Evolutionary conservation across 2,329 filamentous ascomycete species (phyloP).

Genomic region (Sarocladiaceae sp.): DNA sequence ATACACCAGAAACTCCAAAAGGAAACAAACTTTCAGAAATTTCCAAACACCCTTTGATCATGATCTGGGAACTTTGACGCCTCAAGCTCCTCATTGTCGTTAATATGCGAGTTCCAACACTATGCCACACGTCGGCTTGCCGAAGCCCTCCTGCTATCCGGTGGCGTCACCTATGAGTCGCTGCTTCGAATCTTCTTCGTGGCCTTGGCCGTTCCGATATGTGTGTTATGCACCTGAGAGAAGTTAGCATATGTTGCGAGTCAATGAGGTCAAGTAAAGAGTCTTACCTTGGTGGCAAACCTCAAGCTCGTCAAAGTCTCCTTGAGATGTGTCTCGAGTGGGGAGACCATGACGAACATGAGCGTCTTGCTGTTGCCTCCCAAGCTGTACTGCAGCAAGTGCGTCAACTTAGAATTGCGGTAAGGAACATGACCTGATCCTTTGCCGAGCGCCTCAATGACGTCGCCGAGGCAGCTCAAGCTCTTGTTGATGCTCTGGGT

Average conservation of each 20-base stretch:
- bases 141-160: neutral
- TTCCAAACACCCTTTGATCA: slow-evolving; percentile 9
- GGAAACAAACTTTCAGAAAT: neutral
- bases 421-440: slow-evolving; percentile 86
- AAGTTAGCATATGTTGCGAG: slow-evolving; percentile 10
- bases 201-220: slow-evolving; percentile 84
- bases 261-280: neutral
- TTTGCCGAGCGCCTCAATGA: slow-evolving; percentile 87
- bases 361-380: slow-evolving; percentile 96
- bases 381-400: slow-evolving; percentile 88
- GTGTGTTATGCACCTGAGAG: slow-evolving; percentile 73
- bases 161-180: slow-evolving; percentile 23
- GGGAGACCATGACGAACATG: slow-evolving; percentile 99
- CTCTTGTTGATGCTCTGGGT: slow-evolving; percentile 98
- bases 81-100: neutral
- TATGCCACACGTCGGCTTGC: neutral
- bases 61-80: neutral
- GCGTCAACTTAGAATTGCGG: slow-evolving; percentile 94
- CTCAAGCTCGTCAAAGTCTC: slow-evolving; percentile 93
- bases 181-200: slow-evolving; percentile 54
- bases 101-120: neutral
- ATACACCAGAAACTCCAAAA: slow-evolving; percentile 4
- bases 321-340: slow-evolving; percentile 81
- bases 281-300: slow-evolving; percentile 84
- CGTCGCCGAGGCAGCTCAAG: slow-evolving; percentile 85